These are phyloP conservation scores for Starmerella etchellsii DNA, from an alignment of 805 yeast species.

Conservation along the genomic window DNA sequence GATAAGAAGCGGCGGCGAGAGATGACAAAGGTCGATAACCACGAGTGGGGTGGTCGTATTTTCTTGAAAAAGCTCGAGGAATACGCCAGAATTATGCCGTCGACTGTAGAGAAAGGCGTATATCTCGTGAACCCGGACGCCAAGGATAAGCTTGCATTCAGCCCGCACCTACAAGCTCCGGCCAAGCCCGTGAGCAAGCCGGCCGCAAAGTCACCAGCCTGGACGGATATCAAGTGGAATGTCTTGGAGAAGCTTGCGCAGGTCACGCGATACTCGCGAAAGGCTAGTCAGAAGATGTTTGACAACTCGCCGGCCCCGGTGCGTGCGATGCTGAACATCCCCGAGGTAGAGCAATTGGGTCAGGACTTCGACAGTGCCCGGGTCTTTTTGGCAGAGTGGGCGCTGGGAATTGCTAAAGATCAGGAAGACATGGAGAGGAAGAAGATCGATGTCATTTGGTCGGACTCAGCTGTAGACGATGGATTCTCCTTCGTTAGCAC, in stretches of 20 bases:
- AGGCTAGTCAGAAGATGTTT: constrained; percentile 48
- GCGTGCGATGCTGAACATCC: constrained; percentile 49
- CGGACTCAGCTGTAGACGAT: constrained; percentile 20
- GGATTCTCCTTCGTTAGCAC: constrained; percentile 34
- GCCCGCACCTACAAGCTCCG: constrained; percentile 28
- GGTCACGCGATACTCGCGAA: constrained; percentile 50
- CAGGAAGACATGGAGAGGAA: constrained; percentile 43
- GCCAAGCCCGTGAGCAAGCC: constrained; percentile 10
- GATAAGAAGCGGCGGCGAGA: constrained; percentile 48
- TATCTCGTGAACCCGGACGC: constrained; percentile 67
- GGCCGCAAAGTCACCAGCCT: constrained; percentile 22
- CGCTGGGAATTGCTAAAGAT: constrained; percentile 82
- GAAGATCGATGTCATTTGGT: constrained; percentile 29
- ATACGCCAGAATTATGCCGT: constrained; percentile 50
- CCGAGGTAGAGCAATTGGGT: constrained; percentile 69
- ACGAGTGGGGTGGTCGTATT: constrained; percentile 81
- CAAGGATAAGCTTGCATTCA: constrained; percentile 48
- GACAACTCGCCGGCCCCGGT: constrained; percentile 45
- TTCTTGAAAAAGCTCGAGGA: constrained; percentile 44
- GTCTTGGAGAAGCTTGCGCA: constrained; percentile 74
- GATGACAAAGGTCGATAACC: constrained; percentile 3
- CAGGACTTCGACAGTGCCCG: constrained; percentile 90
- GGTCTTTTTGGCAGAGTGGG: constrained; percentile 92
- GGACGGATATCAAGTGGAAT: constrained; percentile 72
- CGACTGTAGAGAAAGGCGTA: constrained; percentile 60